These are phyloP conservation scores for Brassica juncea DNA, from an alignment of 345 rosid genomes.

Conservation along the genomic window DNA sequence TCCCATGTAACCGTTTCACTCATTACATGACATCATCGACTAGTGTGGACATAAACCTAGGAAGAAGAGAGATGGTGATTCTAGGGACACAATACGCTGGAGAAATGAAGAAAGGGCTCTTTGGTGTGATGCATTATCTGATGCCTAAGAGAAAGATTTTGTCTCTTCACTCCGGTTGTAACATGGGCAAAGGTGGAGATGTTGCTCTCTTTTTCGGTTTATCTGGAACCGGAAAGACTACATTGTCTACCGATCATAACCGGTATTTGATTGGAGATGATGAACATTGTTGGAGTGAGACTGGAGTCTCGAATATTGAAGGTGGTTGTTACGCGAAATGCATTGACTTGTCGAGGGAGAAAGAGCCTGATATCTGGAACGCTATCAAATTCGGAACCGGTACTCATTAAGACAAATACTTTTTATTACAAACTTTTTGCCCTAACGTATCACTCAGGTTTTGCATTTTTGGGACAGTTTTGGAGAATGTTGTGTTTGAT, in stretches of 20 bases:
- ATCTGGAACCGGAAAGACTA: slow-evolving; percentile 98
- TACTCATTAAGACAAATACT: slow-evolving; percentile 17
- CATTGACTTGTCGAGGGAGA: slow-evolving; percentile 85
- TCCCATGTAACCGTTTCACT: slow-evolving; percentile 97
- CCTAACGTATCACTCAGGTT: neutral
- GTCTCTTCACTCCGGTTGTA: slow-evolving; percentile 96
- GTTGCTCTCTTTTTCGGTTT: slow-evolving; percentile 99
- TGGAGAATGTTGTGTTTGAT: slow-evolving; percentile 97
- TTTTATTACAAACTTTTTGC: neutral
- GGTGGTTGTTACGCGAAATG: slow-evolving; percentile 99
- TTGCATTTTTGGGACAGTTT: slow-evolving; percentile 45
- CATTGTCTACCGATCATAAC: slow-evolving; percentile 92
- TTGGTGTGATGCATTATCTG: slow-evolving; percentile 97
- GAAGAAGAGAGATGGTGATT: slow-evolving; percentile 98
- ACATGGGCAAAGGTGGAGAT: slow-evolving; percentile 97
- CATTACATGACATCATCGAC: slow-evolving; percentile 99
- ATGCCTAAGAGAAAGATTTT: slow-evolving; percentile 97
- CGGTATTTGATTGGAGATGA: slow-evolving; percentile 90
- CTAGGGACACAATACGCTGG: slow-evolving; percentile 99
- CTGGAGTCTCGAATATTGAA: slow-evolving; percentile 93
- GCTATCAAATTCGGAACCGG: slow-evolving; percentile 99
- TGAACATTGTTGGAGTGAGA: slow-evolving; percentile 92
- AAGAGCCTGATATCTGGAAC: slow-evolving; percentile 96
- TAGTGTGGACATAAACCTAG: slow-evolving; percentile 90
- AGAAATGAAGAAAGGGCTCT: slow-evolving; percentile 99